phyloP scores from a whole-genome alignment of 2,329 filamentous ascomycete species.

The Cytospora piceae region DNA sequence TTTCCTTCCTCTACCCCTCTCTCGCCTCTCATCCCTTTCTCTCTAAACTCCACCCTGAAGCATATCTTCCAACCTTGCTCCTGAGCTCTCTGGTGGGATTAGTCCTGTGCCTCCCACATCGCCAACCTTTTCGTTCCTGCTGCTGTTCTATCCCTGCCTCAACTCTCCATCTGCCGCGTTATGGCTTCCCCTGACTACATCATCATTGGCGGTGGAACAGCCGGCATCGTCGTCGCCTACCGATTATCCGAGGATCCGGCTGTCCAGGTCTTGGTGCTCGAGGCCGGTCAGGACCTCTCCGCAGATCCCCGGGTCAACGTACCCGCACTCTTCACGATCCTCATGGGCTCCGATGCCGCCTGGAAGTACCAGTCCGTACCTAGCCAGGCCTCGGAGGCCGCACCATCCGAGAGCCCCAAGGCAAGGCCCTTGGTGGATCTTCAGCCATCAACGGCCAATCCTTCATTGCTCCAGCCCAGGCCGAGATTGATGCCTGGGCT shows the following conservation, averaged over 20 bases:
- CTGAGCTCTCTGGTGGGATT: too few relatives aligned
- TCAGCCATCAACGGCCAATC: constrained; percentile 34
- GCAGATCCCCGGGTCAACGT: constrained; percentile 35
- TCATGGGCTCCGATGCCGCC: constrained; percentile 35
- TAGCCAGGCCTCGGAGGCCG: constrained; percentile 29
- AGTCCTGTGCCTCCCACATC: too few relatives aligned
- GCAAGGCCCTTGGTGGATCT: constrained; percentile 33
- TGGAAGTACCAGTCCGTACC: constrained; percentile 37
- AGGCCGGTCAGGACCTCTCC: constrained; percentile 37
- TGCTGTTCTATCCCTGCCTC: too few relatives aligned
- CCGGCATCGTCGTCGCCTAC: constrained; percentile 23
- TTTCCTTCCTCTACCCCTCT: too few relatives aligned
- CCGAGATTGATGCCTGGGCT: constrained; percentile 33
- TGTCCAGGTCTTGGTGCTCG: constrained; percentile 36
- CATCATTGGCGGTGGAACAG: constrained; percentile 34
- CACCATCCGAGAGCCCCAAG: constrained; percentile 28
- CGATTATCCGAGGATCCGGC: constrained; percentile 30
- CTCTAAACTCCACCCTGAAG: too few relatives aligned
- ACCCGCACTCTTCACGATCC: constrained; percentile 35
- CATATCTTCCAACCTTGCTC: too few relatives aligned
- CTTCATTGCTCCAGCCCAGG: constrained; percentile 31
- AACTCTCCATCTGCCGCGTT: not conserved
- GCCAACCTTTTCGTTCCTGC: too few relatives aligned
- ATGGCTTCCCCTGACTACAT: constrained; percentile 17
- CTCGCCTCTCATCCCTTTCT: too few relatives aligned